A percentile compares a stretch with the other conserved stretches of the same genome.
These are phyloP conservation scores for Jatropha multifida DNA, from an alignment of 441 rosid species.

Conservation along the genomic window DNA sequence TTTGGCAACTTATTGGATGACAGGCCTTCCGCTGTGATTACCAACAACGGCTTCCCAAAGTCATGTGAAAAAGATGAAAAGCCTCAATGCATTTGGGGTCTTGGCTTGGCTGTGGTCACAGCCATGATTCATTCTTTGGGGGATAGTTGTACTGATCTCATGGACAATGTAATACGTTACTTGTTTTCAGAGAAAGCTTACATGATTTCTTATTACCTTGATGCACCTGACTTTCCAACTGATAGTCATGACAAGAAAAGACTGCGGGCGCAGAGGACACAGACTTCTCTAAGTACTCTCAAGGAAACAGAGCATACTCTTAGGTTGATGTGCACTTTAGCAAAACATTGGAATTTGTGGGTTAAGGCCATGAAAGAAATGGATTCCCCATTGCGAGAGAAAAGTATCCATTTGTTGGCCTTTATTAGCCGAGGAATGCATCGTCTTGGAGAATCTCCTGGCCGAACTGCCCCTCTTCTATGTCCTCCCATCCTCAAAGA, in stretches of 20 bases:
- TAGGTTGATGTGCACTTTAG: constrained; percentile 71
- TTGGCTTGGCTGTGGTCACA: constrained; percentile 77
- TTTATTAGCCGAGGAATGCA: constrained; percentile 80
- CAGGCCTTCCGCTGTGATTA: constrained; percentile 36
- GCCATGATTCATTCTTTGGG: constrained; percentile 84
- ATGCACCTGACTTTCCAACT: constrained; percentile 71
- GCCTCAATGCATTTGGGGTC: constrained; percentile 73
- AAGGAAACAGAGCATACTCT: constrained; percentile 90
- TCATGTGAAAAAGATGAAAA: constrained; percentile 51
- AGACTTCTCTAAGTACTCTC: constrained; percentile 66
- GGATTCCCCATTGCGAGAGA: constrained; percentile 80
- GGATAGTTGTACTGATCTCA: constrained; percentile 43
- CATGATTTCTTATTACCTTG: constrained; percentile 64
- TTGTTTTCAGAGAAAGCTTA: constrained; percentile 72
- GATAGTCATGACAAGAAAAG: constrained; percentile 67
- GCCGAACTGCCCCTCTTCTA: constrained; percentile 47
- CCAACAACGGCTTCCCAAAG: constrained; percentile 30
- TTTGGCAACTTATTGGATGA: constrained; percentile 52
- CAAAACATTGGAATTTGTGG: constrained; percentile 76
- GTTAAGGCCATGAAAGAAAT: constrained; percentile 67
- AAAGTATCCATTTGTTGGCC: constrained; percentile 82
- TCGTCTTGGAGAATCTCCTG: constrained; percentile 60
- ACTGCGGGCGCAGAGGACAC: constrained; percentile 56
- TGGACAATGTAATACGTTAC: constrained; percentile 65
- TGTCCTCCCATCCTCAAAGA: constrained; percentile 69